Evolutionary conservation across 2,329 filamentous ascomycete genomes (phyloP).

Genomic region (Fusarium mangiferae): DNA sequence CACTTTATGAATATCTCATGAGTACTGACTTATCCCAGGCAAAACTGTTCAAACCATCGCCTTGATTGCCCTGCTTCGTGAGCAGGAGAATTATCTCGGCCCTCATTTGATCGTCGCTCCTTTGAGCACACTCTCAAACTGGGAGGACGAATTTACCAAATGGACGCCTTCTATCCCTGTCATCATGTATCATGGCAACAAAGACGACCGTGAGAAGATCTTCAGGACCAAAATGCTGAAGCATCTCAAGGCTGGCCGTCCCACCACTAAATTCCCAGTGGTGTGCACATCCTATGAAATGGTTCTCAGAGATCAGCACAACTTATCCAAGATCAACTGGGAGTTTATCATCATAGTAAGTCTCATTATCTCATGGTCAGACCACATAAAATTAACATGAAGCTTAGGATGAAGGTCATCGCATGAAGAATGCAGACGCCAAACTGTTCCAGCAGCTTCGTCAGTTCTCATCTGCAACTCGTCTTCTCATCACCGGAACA

Average conservation of each 20-base stretch:
- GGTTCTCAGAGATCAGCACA: slow-evolving; percentile 87
- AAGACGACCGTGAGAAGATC: slow-evolving; percentile 80
- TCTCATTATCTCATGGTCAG: neutral
- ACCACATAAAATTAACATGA: slow-evolving; percentile 30
- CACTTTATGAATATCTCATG: neutral
- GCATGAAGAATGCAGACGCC: slow-evolving; percentile 96
- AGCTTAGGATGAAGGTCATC: slow-evolving; percentile 86
- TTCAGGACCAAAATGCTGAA: slow-evolving; percentile 76
- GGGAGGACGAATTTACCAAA: slow-evolving; percentile 91
- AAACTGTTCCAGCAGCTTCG: slow-evolving; percentile 89
- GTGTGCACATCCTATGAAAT: slow-evolving; percentile 98
- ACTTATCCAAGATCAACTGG: slow-evolving; percentile 87
- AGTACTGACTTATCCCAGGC: slow-evolving; percentile 56
- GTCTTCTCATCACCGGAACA: slow-evolving; percentile 92
- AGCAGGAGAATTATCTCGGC: slow-evolving; percentile 83
- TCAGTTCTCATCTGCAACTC: slow-evolving; percentile 88
- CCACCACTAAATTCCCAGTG: slow-evolving; percentile 79
- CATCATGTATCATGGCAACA: slow-evolving; percentile 88
- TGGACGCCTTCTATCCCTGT: slow-evolving; percentile 93
- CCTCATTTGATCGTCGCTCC: slow-evolving; percentile 93
- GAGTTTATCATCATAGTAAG: slow-evolving; percentile 94
- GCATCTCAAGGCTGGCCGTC: slow-evolving; percentile 70
- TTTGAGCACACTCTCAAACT: slow-evolving; percentile 91
- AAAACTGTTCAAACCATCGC: slow-evolving; percentile 95
- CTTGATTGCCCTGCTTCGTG: slow-evolving; percentile 85